phyloP scores from a whole-genome alignment of 306 rosid genomes.

The Cyclanthera cordifolia region DNA sequence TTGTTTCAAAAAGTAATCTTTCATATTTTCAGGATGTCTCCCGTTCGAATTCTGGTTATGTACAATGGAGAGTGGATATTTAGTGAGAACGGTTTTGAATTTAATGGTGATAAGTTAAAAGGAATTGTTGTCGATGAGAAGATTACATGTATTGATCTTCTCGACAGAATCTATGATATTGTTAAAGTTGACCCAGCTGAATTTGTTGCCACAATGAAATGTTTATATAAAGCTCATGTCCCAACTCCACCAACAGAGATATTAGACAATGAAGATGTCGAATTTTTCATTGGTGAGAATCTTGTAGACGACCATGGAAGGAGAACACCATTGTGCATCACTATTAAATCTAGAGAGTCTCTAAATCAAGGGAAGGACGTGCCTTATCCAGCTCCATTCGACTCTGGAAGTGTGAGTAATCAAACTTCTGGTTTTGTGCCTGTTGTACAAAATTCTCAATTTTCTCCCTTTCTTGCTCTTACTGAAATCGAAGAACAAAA shows the following conservation, averaged over 20 bases:
- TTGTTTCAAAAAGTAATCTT: no score
- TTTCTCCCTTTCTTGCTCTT: slow-evolving; percentile 12
- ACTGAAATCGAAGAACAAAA: slow-evolving; percentile 11
- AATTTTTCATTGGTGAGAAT: slow-evolving; percentile 13
- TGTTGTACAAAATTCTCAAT: slow-evolving; percentile 10
- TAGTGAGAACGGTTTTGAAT: slow-evolving; percentile 13
- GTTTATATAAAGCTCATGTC: slow-evolving; percentile 10
- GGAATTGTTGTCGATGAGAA: slow-evolving; percentile 7
- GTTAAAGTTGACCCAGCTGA: slow-evolving; percentile 14
- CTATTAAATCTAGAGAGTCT: slow-evolving; percentile 4
- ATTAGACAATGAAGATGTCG: slow-evolving; percentile 11
- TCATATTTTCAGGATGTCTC: slow-evolving; percentile 11
- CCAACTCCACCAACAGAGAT: slow-evolving; percentile 14
- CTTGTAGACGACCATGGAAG: slow-evolving; percentile 12
- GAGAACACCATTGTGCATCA: slow-evolving; percentile 11
- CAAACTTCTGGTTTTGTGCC: slow-evolving; percentile 14
- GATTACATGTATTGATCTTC: slow-evolving; percentile 2
- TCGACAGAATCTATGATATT: slow-evolving; percentile 8
- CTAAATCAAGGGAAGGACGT: slow-evolving; percentile 4
- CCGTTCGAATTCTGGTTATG: slow-evolving; percentile 9
- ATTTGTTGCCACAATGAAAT: slow-evolving; percentile 11
- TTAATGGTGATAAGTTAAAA: slow-evolving; percentile 9
- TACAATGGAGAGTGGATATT: slow-evolving; percentile 11
- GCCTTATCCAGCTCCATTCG: slow-evolving; percentile 7
- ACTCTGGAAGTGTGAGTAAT: slow-evolving; percentile 10